Percentiles rank a stretch among this genome's conserved stretches.
These are phyloP conservation scores for Epichloe hybrida DNA, from an alignment of 2,329 filamentous ascomycete genomes.

Conservation along the genomic window DNA sequence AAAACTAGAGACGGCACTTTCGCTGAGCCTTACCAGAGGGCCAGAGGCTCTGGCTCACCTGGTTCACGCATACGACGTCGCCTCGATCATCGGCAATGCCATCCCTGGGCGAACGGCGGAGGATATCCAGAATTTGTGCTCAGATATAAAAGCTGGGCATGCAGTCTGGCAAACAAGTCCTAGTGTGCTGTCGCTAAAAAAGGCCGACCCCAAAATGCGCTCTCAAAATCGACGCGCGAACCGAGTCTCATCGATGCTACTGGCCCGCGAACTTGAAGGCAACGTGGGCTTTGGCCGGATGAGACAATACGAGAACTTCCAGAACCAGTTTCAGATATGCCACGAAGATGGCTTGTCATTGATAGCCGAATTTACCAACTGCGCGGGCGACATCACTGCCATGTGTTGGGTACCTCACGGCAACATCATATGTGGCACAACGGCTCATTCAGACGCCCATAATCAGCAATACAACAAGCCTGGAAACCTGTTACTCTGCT, in stretches of 20 bases:
- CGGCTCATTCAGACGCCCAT: constrained; percentile 46
- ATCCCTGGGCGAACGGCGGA: constrained; percentile 13
- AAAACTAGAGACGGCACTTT: constrained; percentile 9
- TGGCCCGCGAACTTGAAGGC: constrained; percentile 36
- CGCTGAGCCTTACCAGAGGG: constrained; percentile 7
- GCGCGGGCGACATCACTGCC: constrained; percentile 47
- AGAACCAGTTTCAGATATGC: constrained; percentile 28
- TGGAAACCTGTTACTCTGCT: constrained; percentile 47
- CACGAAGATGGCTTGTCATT: constrained; percentile 39
- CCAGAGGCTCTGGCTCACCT: constrained; percentile 10
- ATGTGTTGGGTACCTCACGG: constrained; percentile 41
- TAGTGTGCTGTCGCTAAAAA: constrained; percentile 14
- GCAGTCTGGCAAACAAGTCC: constrained; percentile 4
- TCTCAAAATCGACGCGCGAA: constrained; percentile 8
- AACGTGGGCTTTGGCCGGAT: constrained; percentile 28
- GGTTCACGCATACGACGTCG: constrained; percentile 11
- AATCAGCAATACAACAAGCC: constrained; percentile 56
- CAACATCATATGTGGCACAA: constrained; percentile 48
- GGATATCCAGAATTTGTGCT: constrained; percentile 19
- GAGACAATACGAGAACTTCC: constrained; percentile 30
- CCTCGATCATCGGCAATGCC: constrained; percentile 10
- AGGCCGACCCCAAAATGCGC: constrained; percentile 5
- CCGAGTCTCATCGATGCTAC: constrained; percentile 27
- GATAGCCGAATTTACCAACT: constrained; percentile 43
- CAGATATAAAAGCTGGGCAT: constrained; percentile 15